Evolutionary conservation across 352 stramenopile species (phyloP).

Genomic region (Phytophthora melonis): DNA sequence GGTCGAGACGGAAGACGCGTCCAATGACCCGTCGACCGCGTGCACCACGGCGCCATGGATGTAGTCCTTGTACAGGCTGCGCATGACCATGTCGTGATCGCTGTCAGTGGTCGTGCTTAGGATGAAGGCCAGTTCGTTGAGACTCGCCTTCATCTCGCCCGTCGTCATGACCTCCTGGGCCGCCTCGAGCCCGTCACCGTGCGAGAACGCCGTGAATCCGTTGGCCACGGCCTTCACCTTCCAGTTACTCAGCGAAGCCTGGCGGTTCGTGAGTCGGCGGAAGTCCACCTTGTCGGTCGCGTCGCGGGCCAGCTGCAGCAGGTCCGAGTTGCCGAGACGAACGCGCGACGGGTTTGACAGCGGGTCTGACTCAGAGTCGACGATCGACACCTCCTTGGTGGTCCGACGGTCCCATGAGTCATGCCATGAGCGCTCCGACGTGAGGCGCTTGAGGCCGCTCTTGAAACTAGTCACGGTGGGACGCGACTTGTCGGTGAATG

Average conservation of each 20-base stretch:
- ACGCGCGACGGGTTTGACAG: slow-evolving; percentile 24
- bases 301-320: slow-evolving; percentile 34
- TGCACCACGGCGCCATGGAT: slow-evolving; percentile 60
- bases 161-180: slow-evolving; percentile 40
- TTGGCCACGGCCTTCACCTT: slow-evolving; percentile 47
- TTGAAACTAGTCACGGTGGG: slow-evolving; percentile 37
- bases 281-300: slow-evolving; percentile 41
- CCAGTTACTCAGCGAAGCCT: slow-evolving; percentile 42
- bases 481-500: slow-evolving; percentile 28
- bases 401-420: slow-evolving; percentile 28
- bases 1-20: slow-evolving; percentile 10
- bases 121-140: slow-evolving; percentile 47
- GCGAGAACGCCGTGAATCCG: slow-evolving; percentile 42
- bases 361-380: slow-evolving; percentile 27
- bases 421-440: slow-evolving; percentile 28
- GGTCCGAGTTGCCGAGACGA: slow-evolving; percentile 25
- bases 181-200: slow-evolving; percentile 45
- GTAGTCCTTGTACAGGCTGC: slow-evolving; percentile 56
- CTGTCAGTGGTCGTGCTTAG: slow-evolving; percentile 40
- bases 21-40: slow-evolving; percentile 16
- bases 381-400: slow-evolving; percentile 32
- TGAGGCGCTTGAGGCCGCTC: slow-evolving; percentile 32
- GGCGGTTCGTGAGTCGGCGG: slow-evolving; percentile 30
- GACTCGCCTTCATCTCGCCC: slow-evolving; percentile 45
- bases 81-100: slow-evolving; percentile 50